These are phyloP conservation scores for Catenaria anguillulae DNA, from an alignment of 371 early-diverging fungal genomes.

Conservation along the genomic window DNA sequence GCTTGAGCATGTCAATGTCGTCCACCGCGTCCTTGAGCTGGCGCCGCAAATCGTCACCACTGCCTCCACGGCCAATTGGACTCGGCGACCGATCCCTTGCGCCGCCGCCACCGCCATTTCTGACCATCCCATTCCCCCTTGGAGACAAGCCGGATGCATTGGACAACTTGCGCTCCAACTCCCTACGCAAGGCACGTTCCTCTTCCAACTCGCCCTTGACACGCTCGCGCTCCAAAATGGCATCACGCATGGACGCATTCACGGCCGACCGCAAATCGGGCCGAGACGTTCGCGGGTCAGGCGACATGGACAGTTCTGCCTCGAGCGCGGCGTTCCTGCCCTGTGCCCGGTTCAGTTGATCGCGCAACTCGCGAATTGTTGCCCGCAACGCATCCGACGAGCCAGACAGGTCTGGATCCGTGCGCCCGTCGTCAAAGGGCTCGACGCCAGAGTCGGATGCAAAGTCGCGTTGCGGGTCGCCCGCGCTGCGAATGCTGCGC, in stretches of 20 bases:
- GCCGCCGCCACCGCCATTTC: not conserved
- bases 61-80: no score
- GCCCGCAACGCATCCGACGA: not conserved
- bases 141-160: no score
- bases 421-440: not conserved
- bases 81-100: no score
- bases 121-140: no score
- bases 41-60: no score
- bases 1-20: not conserved
- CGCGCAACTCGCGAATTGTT: not conserved
- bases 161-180: not conserved
- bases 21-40: not conserved
- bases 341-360: not conserved
- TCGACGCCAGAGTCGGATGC: conserved; percentile 6
- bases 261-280: not conserved
- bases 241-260: conserved; percentile 2
- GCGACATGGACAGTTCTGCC: not conserved
- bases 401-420: not conserved
- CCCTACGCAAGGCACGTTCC: not conserved
- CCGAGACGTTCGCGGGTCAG: not conserved
- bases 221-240: conserved; percentile 1
- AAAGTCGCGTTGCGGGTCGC: not conserved
- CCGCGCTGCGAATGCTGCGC: no score
- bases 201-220: not conserved
- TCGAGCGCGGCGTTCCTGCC: not conserved